Base-by-base conservation (phyloP, 192 early-diverging fungal genomes). In the Rhizophagus prolifer region DNA sequence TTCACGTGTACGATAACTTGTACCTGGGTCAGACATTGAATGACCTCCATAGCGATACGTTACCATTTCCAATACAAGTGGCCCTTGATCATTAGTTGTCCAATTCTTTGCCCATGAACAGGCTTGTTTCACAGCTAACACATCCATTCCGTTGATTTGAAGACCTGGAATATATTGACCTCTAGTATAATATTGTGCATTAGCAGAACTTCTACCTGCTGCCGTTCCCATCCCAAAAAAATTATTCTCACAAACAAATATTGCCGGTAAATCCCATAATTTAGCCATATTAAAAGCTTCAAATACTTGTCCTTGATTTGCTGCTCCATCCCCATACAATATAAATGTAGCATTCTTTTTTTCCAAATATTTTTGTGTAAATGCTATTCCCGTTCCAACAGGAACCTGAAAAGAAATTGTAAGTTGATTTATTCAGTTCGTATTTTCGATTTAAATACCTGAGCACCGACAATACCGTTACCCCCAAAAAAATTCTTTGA, bases 1-100 rank as follows among this genome's bases (percentile, higher is more conserved):
- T 87, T 99, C 97, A 85, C 97, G 94, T 73, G 95, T 96, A 79
- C 97, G 93, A 93, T 99, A 99, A 54, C 95, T 98, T 84, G 96
- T 99, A 79, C 97, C 97, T 28, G 96, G 97, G 85, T 99, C 96
- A 74, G 96, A 99, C 97, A 99, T 99, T 79, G 97, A 99, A 95
- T 99, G 97, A 70, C 97, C 97, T 85, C 96, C 97, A 86, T 99
- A 99, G 70, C 96, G 95, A 88, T 99, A 99, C 30, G 97, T 99
- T 78, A 92, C 92, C 89, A 97, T 90, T 89, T 99, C 96, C 83
- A 97, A 88, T 36, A 99, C 89, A 70, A 98, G 81, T 54, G 97
- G 96, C 13, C 97, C 97, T 75, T 96, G 92, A 78, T 90, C 95
- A 67, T 82, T 79, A 58, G 89, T 72, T 5, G 91, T 90, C 90